phyloP scores from a whole-genome alignment of 1,139 yeast species.

The Nematodospora anomalae region DNA sequence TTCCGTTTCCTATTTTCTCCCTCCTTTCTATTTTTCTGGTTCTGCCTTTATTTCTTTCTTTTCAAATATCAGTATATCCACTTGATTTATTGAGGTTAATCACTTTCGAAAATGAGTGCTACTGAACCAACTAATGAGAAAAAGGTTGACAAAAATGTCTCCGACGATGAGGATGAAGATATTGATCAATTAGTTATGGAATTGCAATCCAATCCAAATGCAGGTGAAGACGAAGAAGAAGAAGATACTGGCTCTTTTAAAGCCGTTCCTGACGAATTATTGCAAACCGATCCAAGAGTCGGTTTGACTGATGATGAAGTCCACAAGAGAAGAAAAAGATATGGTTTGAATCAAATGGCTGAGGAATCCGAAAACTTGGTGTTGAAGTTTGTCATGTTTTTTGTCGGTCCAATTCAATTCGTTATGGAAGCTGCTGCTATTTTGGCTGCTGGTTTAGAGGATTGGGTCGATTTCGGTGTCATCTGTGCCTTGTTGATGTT shows the following conservation, averaged over 20 bases:
- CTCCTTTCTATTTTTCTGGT: no score
- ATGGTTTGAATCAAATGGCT: conserved; percentile 91
- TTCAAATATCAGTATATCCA: no score
- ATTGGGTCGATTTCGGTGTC: conserved; percentile 99
- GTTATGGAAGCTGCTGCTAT: conserved; percentile 99
- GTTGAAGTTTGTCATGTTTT: conserved; percentile 86
- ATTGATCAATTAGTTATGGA: conserved; percentile 88
- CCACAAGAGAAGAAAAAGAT: conserved; percentile 84
- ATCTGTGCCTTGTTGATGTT: conserved; percentile 84
- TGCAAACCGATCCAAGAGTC: conserved; percentile 79
- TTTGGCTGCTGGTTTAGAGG: conserved; percentile 96
- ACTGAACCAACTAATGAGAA: conserved; percentile 53
- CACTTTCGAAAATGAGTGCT: conserved; percentile 35
- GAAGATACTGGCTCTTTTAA: conserved; percentile 58
- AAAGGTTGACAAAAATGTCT: conserved; percentile 48
- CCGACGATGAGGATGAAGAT: conserved; percentile 76
- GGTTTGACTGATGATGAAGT: conserved; percentile 88
- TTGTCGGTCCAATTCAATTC: conserved; percentile 97
- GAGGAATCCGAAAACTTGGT: conserved; percentile 86
- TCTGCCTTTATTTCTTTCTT: no score
- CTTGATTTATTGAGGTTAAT: no score
- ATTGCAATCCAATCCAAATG: conserved; percentile 77
- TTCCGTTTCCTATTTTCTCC: no score
- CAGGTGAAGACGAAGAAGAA: conserved; percentile 36
- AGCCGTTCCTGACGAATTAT: conserved; percentile 86